phyloP scores from a whole-genome alignment of 345 rosid genomes.

The Garcia nutans region DNA sequence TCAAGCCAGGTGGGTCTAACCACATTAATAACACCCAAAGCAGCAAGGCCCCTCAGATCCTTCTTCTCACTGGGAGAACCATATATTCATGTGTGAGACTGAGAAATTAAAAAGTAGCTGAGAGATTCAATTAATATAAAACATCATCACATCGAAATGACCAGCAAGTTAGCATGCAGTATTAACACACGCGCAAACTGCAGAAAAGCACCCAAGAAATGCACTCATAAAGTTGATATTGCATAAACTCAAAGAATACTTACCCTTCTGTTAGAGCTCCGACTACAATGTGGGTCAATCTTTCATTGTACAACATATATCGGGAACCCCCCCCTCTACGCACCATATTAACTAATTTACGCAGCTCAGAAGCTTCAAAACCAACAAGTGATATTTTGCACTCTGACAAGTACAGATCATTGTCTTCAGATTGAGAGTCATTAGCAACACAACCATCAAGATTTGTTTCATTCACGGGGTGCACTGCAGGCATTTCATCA shows the following conservation, averaged over 20 bases:
- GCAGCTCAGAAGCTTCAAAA: slow-evolving; percentile 82
- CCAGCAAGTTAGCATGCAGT: background rate
- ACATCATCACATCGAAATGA: background rate
- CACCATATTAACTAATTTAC: slow-evolving; percentile 69
- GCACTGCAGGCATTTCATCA: slow-evolving; percentile 37
- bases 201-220: background rate
- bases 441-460: slow-evolving; percentile 58
- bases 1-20: slow-evolving; percentile 85
- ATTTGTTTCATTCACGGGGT: slow-evolving; percentile 41
- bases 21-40: slow-evolving; percentile 78
- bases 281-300: slow-evolving; percentile 82
- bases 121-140: background rate
- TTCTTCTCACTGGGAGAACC: slow-evolving; percentile 63
- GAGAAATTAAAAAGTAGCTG: slow-evolving; percentile 13
- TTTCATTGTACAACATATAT: slow-evolving; percentile 54
- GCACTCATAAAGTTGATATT: slow-evolving; percentile 2
- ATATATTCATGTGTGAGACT: slow-evolving; percentile 16
- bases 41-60: slow-evolving; percentile 73
- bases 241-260: slow-evolving; percentile 28
- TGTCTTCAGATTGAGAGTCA: slow-evolving; percentile 79
- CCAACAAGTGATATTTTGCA: slow-evolving; percentile 75
- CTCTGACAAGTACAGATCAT: slow-evolving; percentile 83
- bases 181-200: background rate
- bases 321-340: slow-evolving; percentile 88
- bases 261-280: slow-evolving; percentile 90